Evolutionary conservation across 495 filamentous ascomycete genomes (phyloP).

Genomic region (Aspergillus carlsbadensis): DNA sequence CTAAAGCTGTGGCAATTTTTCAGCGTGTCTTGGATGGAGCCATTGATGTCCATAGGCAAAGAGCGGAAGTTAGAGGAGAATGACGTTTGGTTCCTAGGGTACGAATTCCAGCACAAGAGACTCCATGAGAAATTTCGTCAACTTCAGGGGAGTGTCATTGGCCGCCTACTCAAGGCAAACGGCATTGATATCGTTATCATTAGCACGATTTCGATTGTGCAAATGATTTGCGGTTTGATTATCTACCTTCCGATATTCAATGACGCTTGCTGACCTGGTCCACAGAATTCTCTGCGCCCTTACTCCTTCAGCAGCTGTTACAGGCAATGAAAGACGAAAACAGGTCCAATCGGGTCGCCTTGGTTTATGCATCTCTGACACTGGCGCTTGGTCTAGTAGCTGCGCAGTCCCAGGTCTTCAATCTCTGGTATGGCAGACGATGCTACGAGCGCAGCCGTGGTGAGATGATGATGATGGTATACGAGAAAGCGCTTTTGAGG

Average conservation of each 20-base stretch:
- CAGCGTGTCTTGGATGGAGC: constrained; percentile 78
- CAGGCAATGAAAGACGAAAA: constrained; percentile 58
- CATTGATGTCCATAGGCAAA: constrained; percentile 63
- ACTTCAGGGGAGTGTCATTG: constrained; percentile 67
- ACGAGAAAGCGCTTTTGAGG: constrained; percentile 76
- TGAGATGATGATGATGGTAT: constrained; percentile 85
- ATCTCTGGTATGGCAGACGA: constrained; percentile 71
- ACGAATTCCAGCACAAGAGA: constrained; percentile 71
- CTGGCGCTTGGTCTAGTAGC: constrained; percentile 59
- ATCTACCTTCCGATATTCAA: background rate
- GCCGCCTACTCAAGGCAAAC: constrained; percentile 69
- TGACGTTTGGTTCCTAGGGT: constrained; percentile 75
- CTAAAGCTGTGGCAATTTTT: constrained; percentile 78
- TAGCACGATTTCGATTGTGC: constrained; percentile 56
- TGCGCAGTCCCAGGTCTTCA: constrained; percentile 66
- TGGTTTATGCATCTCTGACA: constrained; percentile 65
- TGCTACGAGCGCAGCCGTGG: constrained; percentile 77
- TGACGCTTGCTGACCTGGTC: constrained; percentile 11
- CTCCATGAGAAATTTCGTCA: constrained; percentile 72
- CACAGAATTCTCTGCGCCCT: constrained; percentile 56
- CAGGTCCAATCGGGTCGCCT: constrained; percentile 50
- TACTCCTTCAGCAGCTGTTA: constrained; percentile 71
- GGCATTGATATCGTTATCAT: constrained; percentile 72
- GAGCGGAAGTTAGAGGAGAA: constrained; percentile 65
- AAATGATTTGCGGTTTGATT: constrained; percentile 54